These are phyloP conservation scores for Coemansia sp. DNA, from an alignment of 192 early-diverging fungal species.

Conservation along the genomic window DNA sequence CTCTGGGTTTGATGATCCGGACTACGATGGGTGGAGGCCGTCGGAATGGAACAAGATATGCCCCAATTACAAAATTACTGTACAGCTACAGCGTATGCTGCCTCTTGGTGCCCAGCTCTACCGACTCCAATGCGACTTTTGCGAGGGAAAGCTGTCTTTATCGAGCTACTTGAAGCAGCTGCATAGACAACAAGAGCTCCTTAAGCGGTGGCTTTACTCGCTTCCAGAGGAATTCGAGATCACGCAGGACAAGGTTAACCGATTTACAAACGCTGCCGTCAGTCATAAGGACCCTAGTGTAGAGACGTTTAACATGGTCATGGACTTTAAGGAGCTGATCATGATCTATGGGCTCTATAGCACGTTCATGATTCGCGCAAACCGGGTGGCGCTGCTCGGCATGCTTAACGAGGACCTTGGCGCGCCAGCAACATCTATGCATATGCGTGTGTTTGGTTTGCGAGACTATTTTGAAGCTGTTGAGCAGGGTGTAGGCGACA, in stretches of 20 bases:
- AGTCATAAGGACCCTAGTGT: conserved; percentile 3
- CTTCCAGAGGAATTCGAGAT: conserved; percentile 50
- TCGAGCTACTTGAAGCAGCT: conserved; percentile 29
- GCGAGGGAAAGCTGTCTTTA: conserved; percentile 21
- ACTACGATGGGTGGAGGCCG: conserved; percentile 47
- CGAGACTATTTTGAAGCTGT: conserved; percentile 49
- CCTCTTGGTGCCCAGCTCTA: conserved; percentile 45
- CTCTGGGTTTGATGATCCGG: conserved; percentile 42
- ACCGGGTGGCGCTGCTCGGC: conserved; percentile 43
- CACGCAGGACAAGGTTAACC: conserved; percentile 35
- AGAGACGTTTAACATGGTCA: conserved; percentile 32
- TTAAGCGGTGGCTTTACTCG: conserved; percentile 52
- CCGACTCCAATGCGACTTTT: conserved; percentile 31
- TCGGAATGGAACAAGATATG: conserved; percentile 38
- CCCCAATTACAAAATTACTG: conserved; percentile 47
- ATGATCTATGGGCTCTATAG: conserved; percentile 48
- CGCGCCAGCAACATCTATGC: conserved; percentile 45
- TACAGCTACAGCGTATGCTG: conserved; percentile 45
- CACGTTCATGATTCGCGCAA: conserved; percentile 46
- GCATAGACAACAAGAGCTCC: conserved; percentile 39
- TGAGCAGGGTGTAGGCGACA: conserved; percentile 6
- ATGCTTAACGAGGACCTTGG: conserved; percentile 35
- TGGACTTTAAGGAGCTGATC: conserved; percentile 54
- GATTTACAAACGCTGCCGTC: conserved; percentile 11
- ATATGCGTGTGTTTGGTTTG: conserved; percentile 41